phyloP scores from a whole-genome alignment of 192 early-diverging fungal species.

The Cladochytrium replicatum region DNA sequence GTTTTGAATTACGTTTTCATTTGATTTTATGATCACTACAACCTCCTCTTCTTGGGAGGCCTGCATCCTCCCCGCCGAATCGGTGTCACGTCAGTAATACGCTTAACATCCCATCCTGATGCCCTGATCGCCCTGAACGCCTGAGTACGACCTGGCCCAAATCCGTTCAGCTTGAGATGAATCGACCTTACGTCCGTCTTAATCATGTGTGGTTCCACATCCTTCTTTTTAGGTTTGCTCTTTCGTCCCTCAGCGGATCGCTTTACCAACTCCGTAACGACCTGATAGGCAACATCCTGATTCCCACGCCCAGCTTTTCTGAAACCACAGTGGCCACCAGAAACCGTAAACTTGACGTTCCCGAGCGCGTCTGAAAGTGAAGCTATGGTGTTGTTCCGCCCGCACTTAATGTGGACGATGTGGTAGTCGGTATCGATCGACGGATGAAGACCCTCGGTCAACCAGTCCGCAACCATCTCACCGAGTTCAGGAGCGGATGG shows the following conservation, averaged over 20 bases:
- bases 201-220: conserved; percentile 29
- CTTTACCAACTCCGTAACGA: conserved; percentile 60
- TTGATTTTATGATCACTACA: conserved; percentile 45
- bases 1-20: no score
- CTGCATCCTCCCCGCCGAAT: conserved; percentile 85
- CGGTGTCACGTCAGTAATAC: conserved; percentile 82
- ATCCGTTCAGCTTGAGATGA: conserved; percentile 79
- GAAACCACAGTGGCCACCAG: conserved; percentile 75
- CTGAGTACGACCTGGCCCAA: conserved; percentile 85
- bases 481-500: no score
- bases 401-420: conserved; percentile 45
- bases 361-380: conserved; percentile 67
- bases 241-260: not conserved
- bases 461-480: no score
- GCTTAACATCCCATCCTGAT: conserved; percentile 64
- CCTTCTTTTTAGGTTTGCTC: conserved; percentile 53
- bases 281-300: conserved; percentile 87
- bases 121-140: conserved; percentile 76
- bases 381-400: conserved; percentile 82
- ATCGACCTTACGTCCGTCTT: conserved; percentile 48
- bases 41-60: conserved; percentile 75
- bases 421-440: no score
- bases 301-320: conserved; percentile 81
- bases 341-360: conserved; percentile 56
- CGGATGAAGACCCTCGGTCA: no score